A percentile compares a stretch with the other conserved stretches of the same genome.
These are phyloP conservation scores for Lepraria neglecta DNA, from an alignment of 495 filamentous ascomycete species.

Conservation along the genomic window DNA sequence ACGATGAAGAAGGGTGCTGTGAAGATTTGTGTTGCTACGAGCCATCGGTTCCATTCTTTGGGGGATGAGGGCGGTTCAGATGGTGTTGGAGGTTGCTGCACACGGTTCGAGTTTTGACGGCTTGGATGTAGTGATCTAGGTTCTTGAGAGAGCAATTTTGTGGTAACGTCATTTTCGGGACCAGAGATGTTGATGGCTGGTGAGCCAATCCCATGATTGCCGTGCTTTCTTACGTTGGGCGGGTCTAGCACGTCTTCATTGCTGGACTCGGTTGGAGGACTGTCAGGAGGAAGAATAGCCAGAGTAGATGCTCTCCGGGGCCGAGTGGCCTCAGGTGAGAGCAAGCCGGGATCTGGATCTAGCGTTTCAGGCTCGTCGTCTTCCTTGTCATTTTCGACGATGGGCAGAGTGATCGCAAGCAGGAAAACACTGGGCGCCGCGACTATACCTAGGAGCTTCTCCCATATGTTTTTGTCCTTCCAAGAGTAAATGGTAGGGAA, in stretches of 20 bases:
- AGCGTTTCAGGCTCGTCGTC: slow-evolving; percentile 40
- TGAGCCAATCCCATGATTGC: slow-evolving; percentile 17
- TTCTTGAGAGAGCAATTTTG: slow-evolving; percentile 19
- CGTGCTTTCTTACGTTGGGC: background rate
- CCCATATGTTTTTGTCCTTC: slow-evolving; percentile 67
- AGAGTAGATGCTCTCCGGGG: slow-evolving; percentile 29
- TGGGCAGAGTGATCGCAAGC: slow-evolving; percentile 85
- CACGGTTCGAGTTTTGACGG: slow-evolving; percentile 3
- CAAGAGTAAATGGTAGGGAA: slow-evolving; percentile 85
- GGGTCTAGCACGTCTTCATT: background rate
- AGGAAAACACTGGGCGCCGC: slow-evolving; percentile 86
- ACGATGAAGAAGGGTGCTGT: slow-evolving; percentile 80
- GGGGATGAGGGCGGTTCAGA: slow-evolving; percentile 28
- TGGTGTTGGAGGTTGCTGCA: background rate
- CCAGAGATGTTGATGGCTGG: slow-evolving; percentile 22
- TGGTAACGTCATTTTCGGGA: slow-evolving; percentile 8
- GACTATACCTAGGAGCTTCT: slow-evolving; percentile 68
- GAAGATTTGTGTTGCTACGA: slow-evolving; percentile 77
- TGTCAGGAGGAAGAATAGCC: slow-evolving; percentile 42
- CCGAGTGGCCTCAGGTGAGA: slow-evolving; percentile 33
- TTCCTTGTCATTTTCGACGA: slow-evolving; percentile 62
- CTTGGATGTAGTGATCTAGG: slow-evolving; percentile 24
- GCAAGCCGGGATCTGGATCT: slow-evolving; percentile 38
- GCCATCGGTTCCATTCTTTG: slow-evolving; percentile 82
- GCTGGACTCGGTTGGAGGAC: slow-evolving; percentile 27